Base-by-base conservation (phyloP, 805 yeast species). In the Metschnikowia baotianmanensis region DNA sequence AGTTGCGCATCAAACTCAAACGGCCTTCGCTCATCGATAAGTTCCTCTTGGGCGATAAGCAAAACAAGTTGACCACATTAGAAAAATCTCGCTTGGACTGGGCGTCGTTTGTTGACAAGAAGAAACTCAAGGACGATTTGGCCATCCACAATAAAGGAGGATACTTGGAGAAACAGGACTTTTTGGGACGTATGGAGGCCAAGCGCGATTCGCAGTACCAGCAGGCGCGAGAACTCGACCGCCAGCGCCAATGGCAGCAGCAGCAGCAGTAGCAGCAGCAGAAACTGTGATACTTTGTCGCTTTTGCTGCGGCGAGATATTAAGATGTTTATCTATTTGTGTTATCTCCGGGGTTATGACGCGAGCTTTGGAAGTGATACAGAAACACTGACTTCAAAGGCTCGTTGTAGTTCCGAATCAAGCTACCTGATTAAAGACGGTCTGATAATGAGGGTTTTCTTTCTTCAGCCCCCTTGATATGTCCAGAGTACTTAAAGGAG, bases 51-150 rank as follows among this genome's bases (percentile, higher is more conserved):
- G 64, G 67, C 12, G 78, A 83, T 48, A 81, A 84, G 51, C 80
- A 86, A 23, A 62, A 51, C 51, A 91, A 88, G 58, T 71, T 93
- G 46, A 86, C 95, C 18, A 93, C 99, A 0, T 68, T 93, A 48
- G 98, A 93, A 59, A 93, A 93, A 63, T 86, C 96, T 1, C 72
- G 95, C 47, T 71, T 93, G 36, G 99, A 93, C 63, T 93, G 98
- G 96, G 95, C 95, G 1, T 79, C 86, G 34, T 89, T 86, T 64
- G 96, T 93, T 22, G 97, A 91, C 63, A 76, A 84, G 49, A 81
- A 82, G 48, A 89, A 89, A 41, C 82, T 93, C 34, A 73, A 77
- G 38, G 96, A 87, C 50, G 99, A 93, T 47, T 75, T 93, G 56
- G 75, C 73, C 34, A 74, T 77, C 42, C 84, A 83, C 57, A 90